These are phyloP conservation scores for Monosporozyma aerobia DNA, from an alignment of 805 yeast genomes.

Conservation along the genomic window DNA sequence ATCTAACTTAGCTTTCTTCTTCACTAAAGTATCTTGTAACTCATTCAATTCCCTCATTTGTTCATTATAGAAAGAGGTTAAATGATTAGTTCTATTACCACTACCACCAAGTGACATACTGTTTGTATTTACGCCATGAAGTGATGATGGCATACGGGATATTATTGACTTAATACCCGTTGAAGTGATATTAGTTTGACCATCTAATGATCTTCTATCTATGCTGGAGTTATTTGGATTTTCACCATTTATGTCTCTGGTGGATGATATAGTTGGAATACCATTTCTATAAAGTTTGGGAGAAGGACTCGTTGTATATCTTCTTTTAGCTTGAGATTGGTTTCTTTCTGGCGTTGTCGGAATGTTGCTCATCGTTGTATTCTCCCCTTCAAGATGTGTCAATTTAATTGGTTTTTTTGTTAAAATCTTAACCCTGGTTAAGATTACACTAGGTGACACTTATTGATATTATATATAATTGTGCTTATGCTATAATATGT, in stretches of 20 bases:
- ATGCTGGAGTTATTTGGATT: not conserved
- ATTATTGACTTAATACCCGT: not conserved
- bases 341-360: not conserved
- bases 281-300: not conserved
- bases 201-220: slow-evolving; percentile 2
- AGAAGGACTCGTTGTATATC: slow-evolving; percentile 10
- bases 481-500: not conserved
- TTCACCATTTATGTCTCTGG: not conserved
- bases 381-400: not conserved
- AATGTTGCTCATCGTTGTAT: not conserved
- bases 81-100: slow-evolving; percentile 6
- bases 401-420: not conserved
- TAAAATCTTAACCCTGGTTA: not conserved
- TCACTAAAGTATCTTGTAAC: slow-evolving; percentile 20
- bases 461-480: not conserved
- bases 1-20: slow-evolving; percentile 20
- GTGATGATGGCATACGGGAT: not conserved
- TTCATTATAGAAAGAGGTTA: slow-evolving; percentile 26
- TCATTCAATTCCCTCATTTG: slow-evolving; percentile 25
- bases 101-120: not conserved
- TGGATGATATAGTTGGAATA: not conserved
- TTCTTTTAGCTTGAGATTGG: slow-evolving; percentile 4
- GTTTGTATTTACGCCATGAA: not conserved
- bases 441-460: not conserved
- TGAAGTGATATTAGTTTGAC: not conserved